Conservation (phyloP, 257 asterid species). For the Solanum pinnatisectum region DNA sequence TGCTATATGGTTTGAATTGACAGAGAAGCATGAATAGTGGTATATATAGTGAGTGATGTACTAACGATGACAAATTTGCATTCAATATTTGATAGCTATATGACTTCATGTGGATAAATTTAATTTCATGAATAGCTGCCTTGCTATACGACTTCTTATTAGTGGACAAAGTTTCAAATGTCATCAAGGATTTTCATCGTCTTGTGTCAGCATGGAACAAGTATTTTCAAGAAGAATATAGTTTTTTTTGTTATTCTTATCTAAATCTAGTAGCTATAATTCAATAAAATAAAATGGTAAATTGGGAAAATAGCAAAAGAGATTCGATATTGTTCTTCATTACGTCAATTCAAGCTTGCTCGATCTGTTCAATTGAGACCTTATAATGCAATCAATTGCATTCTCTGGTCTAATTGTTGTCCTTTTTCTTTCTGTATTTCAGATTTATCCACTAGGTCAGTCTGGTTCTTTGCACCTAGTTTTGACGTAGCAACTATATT, state of each 20-base stretch:
- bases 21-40: not conserved
- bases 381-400: too few species aligned
- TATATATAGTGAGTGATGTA: not conserved
- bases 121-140: not conserved
- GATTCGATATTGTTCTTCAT: not conserved
- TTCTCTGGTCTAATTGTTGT: too few species aligned
- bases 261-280: not conserved
- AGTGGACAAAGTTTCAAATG: not conserved
- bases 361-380: too few species aligned
- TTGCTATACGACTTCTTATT: not conserved
- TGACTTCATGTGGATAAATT: not conserved
- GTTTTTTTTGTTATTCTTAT: not conserved
- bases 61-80: not conserved
- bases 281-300: not conserved
- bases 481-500: too few species aligned
- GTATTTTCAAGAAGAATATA: not conserved
- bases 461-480: too few species aligned
- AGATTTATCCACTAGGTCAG: too few species aligned
- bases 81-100: not conserved
- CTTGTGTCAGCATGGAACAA: not conserved
- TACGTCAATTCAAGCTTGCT: too few species aligned
- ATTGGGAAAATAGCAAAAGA: not conserved
- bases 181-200: not conserved
- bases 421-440: too few species aligned
- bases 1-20: not conserved